Evolutionary conservation across 2,329 filamentous ascomycete genomes (phyloP).

Genomic region (Setomelanomma holmii): DNA sequence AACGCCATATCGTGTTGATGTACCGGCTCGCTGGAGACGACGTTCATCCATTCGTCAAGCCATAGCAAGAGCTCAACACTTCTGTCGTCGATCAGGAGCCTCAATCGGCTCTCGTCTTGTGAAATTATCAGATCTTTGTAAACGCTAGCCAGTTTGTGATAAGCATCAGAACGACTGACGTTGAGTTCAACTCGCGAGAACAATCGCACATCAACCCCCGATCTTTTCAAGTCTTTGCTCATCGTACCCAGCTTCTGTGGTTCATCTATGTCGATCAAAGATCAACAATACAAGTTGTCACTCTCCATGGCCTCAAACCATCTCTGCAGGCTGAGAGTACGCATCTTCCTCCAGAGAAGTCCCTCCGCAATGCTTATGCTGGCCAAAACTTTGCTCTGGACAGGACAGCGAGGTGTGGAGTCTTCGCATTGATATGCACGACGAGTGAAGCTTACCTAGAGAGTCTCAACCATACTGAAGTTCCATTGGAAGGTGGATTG

Average conservation of each 20-base stretch:
- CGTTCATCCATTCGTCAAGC: slow-evolving; percentile 53
- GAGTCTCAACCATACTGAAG: too few species aligned
- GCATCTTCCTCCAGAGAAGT: too few species aligned
- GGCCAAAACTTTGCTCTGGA: too few species aligned
- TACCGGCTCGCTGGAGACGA: slow-evolving; percentile 26
- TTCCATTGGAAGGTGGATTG: too few species aligned
- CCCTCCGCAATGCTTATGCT: too few species aligned
- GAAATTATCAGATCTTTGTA: slow-evolving; percentile 10
- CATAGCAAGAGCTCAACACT: slow-evolving; percentile 38
- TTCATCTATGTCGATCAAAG: too few species aligned
- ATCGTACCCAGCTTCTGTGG: slow-evolving; percentile 53
- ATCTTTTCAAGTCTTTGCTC: slow-evolving; percentile 53
- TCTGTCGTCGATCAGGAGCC: slow-evolving; percentile 27
- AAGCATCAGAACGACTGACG: slow-evolving; percentile 45
- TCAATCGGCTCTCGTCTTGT: slow-evolving; percentile 27
- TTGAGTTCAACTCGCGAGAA: slow-evolving; percentile 62
- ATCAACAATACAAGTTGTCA: too few species aligned
- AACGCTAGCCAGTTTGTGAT: slow-evolving; percentile 26
- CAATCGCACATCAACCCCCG: slow-evolving; percentile 58
- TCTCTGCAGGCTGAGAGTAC: too few species aligned
- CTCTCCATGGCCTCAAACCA: too few species aligned
- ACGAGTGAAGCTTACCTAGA: too few species aligned
- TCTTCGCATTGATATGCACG: too few species aligned
- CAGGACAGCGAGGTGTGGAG: too few species aligned
- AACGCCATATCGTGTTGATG: slow-evolving; percentile 31